Evolutionary conservation across 257 asterid species (phyloP), one percentile per base, ranked within the genome.

Genomic region (Solanum acaule): DNA sequence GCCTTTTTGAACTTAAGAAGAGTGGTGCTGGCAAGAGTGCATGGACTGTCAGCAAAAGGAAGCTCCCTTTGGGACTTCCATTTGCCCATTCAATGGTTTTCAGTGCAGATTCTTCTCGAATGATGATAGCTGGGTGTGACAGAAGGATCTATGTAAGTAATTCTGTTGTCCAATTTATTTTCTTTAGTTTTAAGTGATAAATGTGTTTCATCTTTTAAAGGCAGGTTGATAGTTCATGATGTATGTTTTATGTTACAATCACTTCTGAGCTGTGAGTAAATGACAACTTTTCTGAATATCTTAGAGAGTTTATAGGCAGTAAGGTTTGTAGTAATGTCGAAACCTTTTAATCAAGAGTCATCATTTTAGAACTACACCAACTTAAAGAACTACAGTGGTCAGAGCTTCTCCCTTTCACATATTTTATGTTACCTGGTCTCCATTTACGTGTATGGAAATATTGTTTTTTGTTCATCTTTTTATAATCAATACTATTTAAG

Each of bases 41-140:
- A 33, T 95, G 96, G 97, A 89, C 91, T 90, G 93, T 97, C 72
- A 92, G 89, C 59, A 94, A 95, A 91, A 93, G 92, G 92, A 91
- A 89, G 91, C 95, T 96, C 61, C 94, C 95, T 33, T 84, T 49
- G 89, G 94, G 91, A 84, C 90, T 97, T 65, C 99, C 99, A 8
- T 95, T 90, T 91, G 98, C 99, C 83, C 99, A 97, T 92, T 93
- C 90, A 90, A 92, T 97, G 95, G 89, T 92, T 78, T 97, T 94
- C 92, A 94, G 94, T 90, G 91, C 96, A 56, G 99, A 97, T 92
- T 97, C 99, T 18, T 93, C 98, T 70, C 93, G 92, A 15, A 87
- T 97, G 91, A 90, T 97, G 86, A 85, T 96, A 89, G 97, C 99
- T 63, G 99, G 99, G 73, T 91, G 93, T 89, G 99, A 96, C 92